Percentiles rank a stretch among this genome's conserved stretches.
phyloP scores from a whole-genome alignment of 208 protist genomes.

The Naegleria fowleri region DNA sequence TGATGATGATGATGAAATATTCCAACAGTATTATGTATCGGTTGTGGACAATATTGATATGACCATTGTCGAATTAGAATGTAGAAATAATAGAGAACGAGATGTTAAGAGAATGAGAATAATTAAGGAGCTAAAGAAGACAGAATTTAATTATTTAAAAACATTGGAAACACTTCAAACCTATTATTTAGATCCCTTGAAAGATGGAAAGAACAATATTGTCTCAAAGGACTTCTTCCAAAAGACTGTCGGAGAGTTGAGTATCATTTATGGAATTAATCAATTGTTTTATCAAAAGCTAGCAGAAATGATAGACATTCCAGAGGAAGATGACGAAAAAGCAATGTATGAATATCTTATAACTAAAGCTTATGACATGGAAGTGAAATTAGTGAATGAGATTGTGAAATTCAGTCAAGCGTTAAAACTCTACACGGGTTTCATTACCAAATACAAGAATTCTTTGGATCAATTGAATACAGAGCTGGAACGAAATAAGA shows the following conservation, averaged over 20 bases:
- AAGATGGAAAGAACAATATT: not conserved
- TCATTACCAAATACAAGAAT: not conserved
- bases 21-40: too few species aligned
- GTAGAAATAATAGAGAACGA: not conserved
- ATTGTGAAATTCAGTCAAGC: not conserved
- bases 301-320: not conserved
- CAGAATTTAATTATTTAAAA: not conserved
- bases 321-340: not conserved
- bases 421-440: not conserved
- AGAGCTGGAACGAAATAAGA: not conserved
- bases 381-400: not conserved
- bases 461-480: not conserved
- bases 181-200: not conserved
- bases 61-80: not conserved
- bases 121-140: not conserved
- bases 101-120: not conserved
- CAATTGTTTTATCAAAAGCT: not conserved
- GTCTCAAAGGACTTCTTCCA: not conserved
- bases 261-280: not conserved
- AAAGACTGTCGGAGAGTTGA: not conserved
- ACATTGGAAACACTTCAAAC: not conserved
- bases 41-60: not conserved
- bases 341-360: not conserved
- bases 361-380: not conserved
- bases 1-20: not conserved